Evolutionary conservation across 202 grass and related monocot species (phyloP).

Genomic region (Setaria italica): DNA sequence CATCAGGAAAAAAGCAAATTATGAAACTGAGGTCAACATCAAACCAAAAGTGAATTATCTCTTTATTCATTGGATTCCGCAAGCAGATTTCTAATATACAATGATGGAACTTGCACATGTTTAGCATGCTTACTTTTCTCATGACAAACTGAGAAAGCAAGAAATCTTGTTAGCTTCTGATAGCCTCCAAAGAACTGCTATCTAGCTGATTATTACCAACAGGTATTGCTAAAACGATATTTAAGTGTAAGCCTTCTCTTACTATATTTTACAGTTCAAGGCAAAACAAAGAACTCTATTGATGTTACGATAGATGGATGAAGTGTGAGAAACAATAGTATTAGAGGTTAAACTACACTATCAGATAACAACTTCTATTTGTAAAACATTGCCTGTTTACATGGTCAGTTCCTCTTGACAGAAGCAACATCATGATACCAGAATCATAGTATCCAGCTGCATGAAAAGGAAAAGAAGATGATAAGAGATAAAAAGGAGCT

Average conservation of each 20-base stretch:
- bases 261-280: neutral
- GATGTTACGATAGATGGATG: neutral
- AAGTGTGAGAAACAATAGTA: neutral
- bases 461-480: conserved; percentile 43
- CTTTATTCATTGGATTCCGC: conserved; percentile 56
- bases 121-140: conserved; percentile 43
- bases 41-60: conserved; percentile 50
- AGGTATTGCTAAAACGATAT: conserved; percentile 20
- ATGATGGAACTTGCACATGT: conserved; percentile 55
- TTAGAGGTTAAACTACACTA: neutral
- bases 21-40: conserved; percentile 58
- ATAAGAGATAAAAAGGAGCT: conserved; percentile 48
- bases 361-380: conserved; percentile 29
- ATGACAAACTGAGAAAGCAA: conserved; percentile 50
- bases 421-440: conserved; percentile 44
- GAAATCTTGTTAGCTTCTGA: conserved; percentile 40
- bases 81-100: conserved; percentile 43
- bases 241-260: neutral
- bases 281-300: conserved; percentile 14
- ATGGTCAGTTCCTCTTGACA: conserved; percentile 41
- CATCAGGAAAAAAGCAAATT: conserved; percentile 39
- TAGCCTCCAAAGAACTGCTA: neutral
- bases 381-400: conserved; percentile 12
- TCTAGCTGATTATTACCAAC: conserved; percentile 17
- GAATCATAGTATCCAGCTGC: conserved; percentile 32